These are phyloP conservation scores for Pseudogymnoascus sp. DNA, from an alignment of 2,329 filamentous ascomycete genomes.

Conservation along the genomic window DNA sequence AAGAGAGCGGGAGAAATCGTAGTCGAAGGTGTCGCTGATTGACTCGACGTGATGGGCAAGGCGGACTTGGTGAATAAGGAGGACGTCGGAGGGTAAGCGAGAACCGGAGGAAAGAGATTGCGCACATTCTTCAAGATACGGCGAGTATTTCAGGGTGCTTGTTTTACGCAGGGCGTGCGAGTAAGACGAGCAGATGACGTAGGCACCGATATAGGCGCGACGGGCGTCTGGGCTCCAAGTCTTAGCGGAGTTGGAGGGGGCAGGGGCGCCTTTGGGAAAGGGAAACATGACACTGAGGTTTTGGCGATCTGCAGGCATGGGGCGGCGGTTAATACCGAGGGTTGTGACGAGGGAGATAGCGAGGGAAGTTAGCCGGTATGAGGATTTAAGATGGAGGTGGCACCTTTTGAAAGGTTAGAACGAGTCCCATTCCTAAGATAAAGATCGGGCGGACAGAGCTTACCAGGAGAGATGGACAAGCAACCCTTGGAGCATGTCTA, in stretches of 20 bases:
- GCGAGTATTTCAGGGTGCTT: background rate
- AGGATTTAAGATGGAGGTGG: constrained; percentile 11
- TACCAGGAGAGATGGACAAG: constrained; percentile 11
- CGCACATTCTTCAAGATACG: constrained; percentile 11
- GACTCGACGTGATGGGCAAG: constrained; percentile 8
- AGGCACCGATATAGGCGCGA: constrained; percentile 11
- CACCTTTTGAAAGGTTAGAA: constrained; percentile 9
- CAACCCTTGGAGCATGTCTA: constrained; percentile 11
- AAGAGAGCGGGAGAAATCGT: background rate
- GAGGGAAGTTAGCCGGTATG: constrained; percentile 5
- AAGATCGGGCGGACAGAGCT: background rate
- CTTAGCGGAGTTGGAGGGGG: background rate
- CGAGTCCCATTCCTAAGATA: background rate
- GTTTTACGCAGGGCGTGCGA: background rate
- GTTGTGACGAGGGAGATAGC: constrained; percentile 9
- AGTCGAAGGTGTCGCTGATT: constrained; percentile 10
- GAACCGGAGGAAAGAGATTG: constrained; percentile 8
- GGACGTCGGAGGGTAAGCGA: background rate
- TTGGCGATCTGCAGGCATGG: background rate
- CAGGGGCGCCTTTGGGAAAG: background rate
- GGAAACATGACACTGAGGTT: background rate
- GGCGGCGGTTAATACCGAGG: constrained; percentile 4
- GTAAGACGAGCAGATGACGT: constrained; percentile 10
- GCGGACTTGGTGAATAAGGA: constrained; percentile 10
- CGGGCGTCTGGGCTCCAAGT: constrained; percentile 9